These are phyloP conservation scores for Coemansia sp. DNA, from an alignment of 192 early-diverging fungal species.

Conservation along the genomic window DNA sequence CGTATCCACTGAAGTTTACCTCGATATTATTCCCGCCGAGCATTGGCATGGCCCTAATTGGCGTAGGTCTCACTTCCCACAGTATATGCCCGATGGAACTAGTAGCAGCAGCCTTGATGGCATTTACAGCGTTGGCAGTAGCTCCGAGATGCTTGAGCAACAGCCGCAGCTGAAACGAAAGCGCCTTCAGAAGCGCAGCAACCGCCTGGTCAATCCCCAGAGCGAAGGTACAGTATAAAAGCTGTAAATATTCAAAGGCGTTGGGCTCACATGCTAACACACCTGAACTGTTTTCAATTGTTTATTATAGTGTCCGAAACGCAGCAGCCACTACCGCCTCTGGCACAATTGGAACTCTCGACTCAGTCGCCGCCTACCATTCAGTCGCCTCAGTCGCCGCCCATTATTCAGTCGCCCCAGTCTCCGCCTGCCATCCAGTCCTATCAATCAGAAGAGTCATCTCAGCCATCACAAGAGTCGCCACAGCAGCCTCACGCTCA, in stretches of 20 bases:
- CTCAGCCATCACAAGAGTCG: too few species aligned
- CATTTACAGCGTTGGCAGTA: background rate
- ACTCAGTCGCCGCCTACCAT: background rate
- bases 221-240: background rate
- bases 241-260: background rate
- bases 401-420: background rate
- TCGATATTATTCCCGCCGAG: background rate
- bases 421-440: background rate
- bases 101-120: background rate
- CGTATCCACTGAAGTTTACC: background rate
- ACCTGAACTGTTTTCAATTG: background rate
- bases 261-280: background rate
- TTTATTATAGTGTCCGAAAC: background rate
- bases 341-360: background rate
- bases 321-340: background rate
- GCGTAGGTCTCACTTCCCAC: background rate
- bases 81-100: background rate
- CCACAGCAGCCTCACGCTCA: background rate
- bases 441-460: background rate
- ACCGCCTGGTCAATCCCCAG: background rate
- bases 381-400: background rate
- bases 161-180: background rate
- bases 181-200: background rate
- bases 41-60: background rate
- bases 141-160: background rate